Conservation (phyloP, 768 basidiomycete genomes). For the Lentinula guzmanii region DNA sequence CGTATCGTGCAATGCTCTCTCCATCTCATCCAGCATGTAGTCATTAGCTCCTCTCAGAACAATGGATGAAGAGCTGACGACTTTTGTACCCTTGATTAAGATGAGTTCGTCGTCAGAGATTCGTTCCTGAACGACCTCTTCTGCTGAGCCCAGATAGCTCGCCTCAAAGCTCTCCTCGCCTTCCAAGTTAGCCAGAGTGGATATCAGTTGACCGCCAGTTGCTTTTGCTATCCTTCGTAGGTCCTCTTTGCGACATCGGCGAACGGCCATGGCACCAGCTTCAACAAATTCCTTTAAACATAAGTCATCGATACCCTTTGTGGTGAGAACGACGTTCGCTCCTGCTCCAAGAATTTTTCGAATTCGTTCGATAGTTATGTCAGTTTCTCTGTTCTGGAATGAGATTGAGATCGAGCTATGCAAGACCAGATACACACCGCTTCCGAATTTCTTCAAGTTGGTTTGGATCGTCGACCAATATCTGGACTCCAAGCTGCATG, state of each 20-base stretch:
- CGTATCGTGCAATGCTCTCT: constrained; percentile 91
- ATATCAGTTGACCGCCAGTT: constrained; percentile 90
- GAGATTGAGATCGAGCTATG: neutral
- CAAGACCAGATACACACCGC: constrained; percentile 43
- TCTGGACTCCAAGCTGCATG: constrained; percentile 97
- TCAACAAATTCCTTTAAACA: constrained; percentile 99
- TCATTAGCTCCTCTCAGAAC: constrained; percentile 96
- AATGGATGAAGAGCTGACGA: constrained; percentile 89
- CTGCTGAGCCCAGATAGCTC: constrained; percentile 83
- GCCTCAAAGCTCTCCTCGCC: constrained; percentile 98
- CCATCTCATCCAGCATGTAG: constrained; percentile 99
- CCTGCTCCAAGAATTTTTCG: constrained; percentile 94
- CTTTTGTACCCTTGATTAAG: constrained; percentile 95
- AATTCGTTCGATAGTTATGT: constrained; percentile 93
- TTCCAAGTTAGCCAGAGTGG: constrained; percentile 91
- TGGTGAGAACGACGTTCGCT: constrained; percentile 95
- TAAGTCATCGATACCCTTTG: constrained; percentile 97
- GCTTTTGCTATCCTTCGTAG: constrained; percentile 95
- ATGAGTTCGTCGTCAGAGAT: constrained; percentile 99
- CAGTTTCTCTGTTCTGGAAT: constrained; percentile 68
- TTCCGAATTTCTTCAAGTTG: constrained; percentile 95
- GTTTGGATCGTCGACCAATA: constrained; percentile 93
- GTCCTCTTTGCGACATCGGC: constrained; percentile 97
- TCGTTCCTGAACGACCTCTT: constrained; percentile 94
- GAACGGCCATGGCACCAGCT: constrained; percentile 97